Conservation (phyloP, 2,329 filamentous ascomycete species). For the Colletotrichum gigasporum region DNA sequence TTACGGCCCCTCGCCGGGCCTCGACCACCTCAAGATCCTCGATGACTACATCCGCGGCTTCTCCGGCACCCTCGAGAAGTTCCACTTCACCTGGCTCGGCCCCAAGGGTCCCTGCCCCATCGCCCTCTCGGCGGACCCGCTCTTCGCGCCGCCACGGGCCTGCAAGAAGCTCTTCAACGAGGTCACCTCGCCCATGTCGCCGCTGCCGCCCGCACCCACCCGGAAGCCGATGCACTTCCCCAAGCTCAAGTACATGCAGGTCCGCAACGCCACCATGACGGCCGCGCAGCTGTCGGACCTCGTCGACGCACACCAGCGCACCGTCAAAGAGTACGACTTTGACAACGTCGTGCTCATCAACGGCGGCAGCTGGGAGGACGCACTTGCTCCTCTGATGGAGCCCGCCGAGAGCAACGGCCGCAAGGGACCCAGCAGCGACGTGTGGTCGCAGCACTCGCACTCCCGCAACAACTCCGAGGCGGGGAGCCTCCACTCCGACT, state of each 20-base stretch:
- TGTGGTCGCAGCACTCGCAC: constrained; percentile 54
- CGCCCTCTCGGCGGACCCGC: constrained; percentile 73
- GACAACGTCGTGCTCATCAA: constrained; percentile 76
- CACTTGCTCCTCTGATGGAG: constrained; percentile 75
- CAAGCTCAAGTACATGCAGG: constrained; percentile 71
- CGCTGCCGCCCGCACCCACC: constrained; percentile 61
- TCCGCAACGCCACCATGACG: constrained; percentile 79
- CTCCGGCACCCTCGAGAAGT: constrained; percentile 70
- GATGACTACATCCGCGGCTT: constrained; percentile 83
- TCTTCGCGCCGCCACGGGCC: constrained; percentile 67
- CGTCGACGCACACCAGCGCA: constrained; percentile 71
- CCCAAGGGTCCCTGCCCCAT: constrained; percentile 78
- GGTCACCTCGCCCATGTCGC: constrained; percentile 72
- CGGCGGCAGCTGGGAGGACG: constrained; percentile 81
- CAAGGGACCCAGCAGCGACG: constrained; percentile 44
- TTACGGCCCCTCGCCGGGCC: constrained; percentile 64
- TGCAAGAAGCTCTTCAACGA: constrained; percentile 70
- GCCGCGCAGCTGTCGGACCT: constrained; percentile 76
- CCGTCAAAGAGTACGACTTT: constrained; percentile 82
- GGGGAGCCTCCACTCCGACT: constrained; percentile 35
- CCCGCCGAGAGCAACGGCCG: constrained; percentile 47
- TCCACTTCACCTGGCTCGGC: constrained; percentile 82
- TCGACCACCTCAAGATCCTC: constrained; percentile 80
- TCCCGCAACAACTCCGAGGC: constrained; percentile 46
- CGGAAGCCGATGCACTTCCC: constrained; percentile 72